These are phyloP conservation scores for Beauveria asiatica DNA, from an alignment of 2,329 filamentous ascomycete genomes.

Conservation along the genomic window DNA sequence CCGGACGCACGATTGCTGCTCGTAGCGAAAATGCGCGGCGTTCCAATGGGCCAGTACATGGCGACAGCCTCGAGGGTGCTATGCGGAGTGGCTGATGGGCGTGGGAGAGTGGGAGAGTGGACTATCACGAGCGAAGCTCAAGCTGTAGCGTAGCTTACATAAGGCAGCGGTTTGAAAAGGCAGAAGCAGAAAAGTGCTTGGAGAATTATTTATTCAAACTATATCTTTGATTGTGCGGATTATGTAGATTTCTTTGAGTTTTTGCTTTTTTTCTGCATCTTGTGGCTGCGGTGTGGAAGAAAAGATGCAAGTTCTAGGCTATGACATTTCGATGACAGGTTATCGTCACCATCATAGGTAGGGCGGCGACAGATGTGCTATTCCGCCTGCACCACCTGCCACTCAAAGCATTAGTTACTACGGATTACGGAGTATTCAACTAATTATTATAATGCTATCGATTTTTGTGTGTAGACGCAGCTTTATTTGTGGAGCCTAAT, in stretches of 20 bases:
- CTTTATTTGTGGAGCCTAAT: too few species aligned
- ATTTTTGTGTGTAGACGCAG: too few species aligned
- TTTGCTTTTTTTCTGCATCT: too few species aligned
- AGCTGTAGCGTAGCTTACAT: slow-evolving; percentile 6
- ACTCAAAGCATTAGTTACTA: too few species aligned
- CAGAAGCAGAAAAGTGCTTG: too few species aligned
- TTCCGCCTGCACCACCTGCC: too few species aligned
- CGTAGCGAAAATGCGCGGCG: slow-evolving; percentile 73
- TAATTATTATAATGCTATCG: too few species aligned
- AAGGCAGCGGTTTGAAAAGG: background rate
- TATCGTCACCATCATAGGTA: background rate
- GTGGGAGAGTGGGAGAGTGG: background rate
- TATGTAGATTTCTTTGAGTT: background rate
- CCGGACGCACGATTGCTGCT: slow-evolving; percentile 53
- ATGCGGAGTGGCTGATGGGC: background rate
- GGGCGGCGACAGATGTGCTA: background rate
- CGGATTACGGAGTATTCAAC: too few species aligned
- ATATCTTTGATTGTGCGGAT: background rate
- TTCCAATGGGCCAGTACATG: slow-evolving; percentile 91
- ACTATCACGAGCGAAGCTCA: background rate
- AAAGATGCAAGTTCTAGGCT: background rate
- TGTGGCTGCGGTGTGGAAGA: background rate
- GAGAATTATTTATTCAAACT: background rate
- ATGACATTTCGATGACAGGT: background rate
- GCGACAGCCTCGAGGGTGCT: slow-evolving; percentile 21